phyloP scores from a whole-genome alignment of 2,329 filamentous ascomycete genomes.

The Talaromyces sp. region DNA sequence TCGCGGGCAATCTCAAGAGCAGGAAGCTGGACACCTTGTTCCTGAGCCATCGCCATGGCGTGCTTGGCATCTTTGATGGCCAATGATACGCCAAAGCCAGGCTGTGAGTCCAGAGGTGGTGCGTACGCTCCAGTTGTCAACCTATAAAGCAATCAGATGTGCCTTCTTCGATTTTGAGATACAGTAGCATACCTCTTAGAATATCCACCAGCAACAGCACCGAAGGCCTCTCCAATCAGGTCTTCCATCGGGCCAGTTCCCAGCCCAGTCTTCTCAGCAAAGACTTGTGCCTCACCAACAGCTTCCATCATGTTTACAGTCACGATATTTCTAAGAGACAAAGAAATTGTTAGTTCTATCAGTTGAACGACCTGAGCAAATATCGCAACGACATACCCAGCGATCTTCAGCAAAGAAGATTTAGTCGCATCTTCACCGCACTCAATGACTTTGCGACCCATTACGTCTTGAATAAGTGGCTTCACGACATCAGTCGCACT shows the following conservation, averaged over 20 bases:
- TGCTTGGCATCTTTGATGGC: conserved; percentile 44
- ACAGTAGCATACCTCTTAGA: conserved; percentile 39
- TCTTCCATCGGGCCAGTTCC: conserved; percentile 46
- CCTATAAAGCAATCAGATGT: conserved; percentile 19
- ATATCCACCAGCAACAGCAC: conserved; percentile 46
- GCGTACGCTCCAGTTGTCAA: conserved; percentile 48
- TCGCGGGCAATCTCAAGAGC: conserved; percentile 35
- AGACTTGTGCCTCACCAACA: conserved; percentile 50
- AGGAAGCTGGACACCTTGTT: conserved; percentile 36
- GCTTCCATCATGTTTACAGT: conserved; percentile 50
- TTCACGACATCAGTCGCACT: conserved; percentile 37
- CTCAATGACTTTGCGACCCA: conserved; percentile 47
- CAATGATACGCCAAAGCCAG: conserved; percentile 41
- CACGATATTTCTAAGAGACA: conserved; percentile 49
- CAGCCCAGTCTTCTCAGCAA: conserved; percentile 51
- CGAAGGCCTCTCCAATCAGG: conserved; percentile 49
- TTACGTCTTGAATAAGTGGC: conserved; percentile 48
- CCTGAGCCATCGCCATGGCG: conserved; percentile 36
- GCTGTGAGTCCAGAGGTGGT: conserved; percentile 38
- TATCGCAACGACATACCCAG: conserved; percentile 34
- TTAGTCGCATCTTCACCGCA: conserved; percentile 49
- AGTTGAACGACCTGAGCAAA: background rate
- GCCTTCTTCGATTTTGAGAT: background rate
- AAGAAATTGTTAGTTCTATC: background rate
- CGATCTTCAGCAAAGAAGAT: conserved; percentile 49